These are phyloP conservation scores for Chalciporus piperatus DNA, from an alignment of 768 basidiomycete genomes.

Conservation along the genomic window DNA sequence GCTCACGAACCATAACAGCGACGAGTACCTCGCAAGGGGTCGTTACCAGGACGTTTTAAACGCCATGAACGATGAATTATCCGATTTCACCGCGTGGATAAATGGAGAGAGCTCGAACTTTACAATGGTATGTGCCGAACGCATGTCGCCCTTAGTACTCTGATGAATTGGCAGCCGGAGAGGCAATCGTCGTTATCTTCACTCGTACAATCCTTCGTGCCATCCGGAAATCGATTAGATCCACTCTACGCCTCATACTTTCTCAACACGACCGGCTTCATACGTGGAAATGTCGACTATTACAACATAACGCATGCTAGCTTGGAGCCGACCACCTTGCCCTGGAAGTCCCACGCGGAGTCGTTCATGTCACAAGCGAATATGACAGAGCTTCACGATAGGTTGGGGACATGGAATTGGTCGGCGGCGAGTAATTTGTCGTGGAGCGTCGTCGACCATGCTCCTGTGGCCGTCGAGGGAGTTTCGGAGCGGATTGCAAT, in stretches of 20 bases:
- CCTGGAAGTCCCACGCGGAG: constrained; percentile 53
- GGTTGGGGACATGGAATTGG: constrained; percentile 69
- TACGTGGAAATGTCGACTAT: constrained; percentile 59
- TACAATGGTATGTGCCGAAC: constrained; percentile 49
- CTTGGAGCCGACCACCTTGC: constrained; percentile 33
- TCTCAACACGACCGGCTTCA: constrained; percentile 75
- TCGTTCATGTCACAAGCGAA: constrained; percentile 49
- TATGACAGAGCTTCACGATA: constrained; percentile 46
- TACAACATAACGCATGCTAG: constrained; percentile 60
- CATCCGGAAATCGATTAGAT: constrained; percentile 44
- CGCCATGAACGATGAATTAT: constrained; percentile 54
- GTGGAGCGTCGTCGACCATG: constrained; percentile 65
- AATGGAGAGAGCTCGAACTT: constrained; percentile 67
- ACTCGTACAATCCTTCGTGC: constrained; percentile 48
- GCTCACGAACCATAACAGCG: constrained; percentile 72
- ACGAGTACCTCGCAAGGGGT: constrained; percentile 60
- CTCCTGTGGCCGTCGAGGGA: constrained; percentile 36
- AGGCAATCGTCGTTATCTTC: constrained; percentile 41
- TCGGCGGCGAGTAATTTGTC: constrained; percentile 57
- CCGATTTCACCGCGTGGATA: constrained; percentile 77
- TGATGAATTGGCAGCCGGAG: constrained; percentile 41
- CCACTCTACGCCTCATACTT: constrained; percentile 57
- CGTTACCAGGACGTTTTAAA: constrained; percentile 66
- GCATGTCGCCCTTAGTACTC: not conserved
- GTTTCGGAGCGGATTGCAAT: constrained; percentile 50